Percentiles rank a stretch among this genome's conserved stretches.
Conservation (phyloP, 2,329 filamentous ascomycete species). For the Arachnomyces sp. region DNA sequence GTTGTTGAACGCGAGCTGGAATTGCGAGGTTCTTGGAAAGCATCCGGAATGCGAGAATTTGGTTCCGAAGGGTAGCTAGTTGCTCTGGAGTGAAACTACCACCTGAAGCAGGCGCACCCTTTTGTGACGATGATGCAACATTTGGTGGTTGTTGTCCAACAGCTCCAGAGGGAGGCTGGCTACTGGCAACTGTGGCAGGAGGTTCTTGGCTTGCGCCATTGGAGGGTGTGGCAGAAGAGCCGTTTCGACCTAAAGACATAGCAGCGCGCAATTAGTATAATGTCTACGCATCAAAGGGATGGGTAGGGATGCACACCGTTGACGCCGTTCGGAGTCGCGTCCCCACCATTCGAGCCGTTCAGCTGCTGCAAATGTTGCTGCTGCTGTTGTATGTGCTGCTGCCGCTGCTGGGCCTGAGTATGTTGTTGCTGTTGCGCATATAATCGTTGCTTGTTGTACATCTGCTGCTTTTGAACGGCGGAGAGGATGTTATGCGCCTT, state of each 20-base stretch:
- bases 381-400: slow-evolving; percentile 38
- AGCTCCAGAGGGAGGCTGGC: slow-evolving; percentile 16
- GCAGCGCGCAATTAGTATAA: neutral
- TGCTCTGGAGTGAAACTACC: slow-evolving; percentile 72
- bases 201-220: slow-evolving; percentile 18
- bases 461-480: slow-evolving; percentile 58
- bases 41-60: slow-evolving; percentile 87
- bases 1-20: slow-evolving; percentile 69
- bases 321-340: slow-evolving; percentile 30
- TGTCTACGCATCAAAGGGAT: neutral
- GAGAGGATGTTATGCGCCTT: slow-evolving; percentile 71
- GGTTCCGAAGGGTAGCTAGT: slow-evolving; percentile 66
- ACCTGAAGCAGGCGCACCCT: slow-evolving; percentile 23
- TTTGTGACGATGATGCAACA: slow-evolving; percentile 17
- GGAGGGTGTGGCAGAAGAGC: slow-evolving; percentile 26
- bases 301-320: slow-evolving; percentile 26
- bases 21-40: slow-evolving; percentile 81
- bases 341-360: slow-evolving; percentile 29
- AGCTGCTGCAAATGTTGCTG: slow-evolving; percentile 12
- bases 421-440: slow-evolving; percentile 39
- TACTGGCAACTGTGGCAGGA: slow-evolving; percentile 14
- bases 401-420: slow-evolving; percentile 37
- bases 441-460: slow-evolving; percentile 50
- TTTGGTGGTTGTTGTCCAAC: slow-evolving; percentile 1
- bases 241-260: slow-evolving; percentile 25